Percentiles rank a stretch among this genome's conserved stretches.
phyloP scores from a whole-genome alignment of 2,329 filamentous ascomycete genomes.

The Penicillium sp. region DNA sequence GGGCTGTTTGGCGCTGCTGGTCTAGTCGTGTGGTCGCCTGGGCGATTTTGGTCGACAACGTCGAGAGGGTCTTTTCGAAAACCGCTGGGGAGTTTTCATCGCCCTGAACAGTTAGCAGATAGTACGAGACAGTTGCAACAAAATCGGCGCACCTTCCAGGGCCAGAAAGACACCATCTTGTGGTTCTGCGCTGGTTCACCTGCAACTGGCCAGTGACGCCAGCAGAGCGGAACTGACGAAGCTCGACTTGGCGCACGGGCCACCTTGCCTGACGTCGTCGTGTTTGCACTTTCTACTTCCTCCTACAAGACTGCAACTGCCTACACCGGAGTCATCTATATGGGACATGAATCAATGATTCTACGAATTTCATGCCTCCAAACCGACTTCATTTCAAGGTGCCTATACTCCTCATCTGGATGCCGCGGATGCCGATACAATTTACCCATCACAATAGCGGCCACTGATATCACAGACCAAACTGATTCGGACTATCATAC shows the following conservation, averaged over 20 bases:
- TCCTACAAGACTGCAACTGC: neutral
- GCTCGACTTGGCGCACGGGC: conserved; percentile 2
- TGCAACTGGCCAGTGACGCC: neutral
- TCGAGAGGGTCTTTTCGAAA: conserved; percentile 88
- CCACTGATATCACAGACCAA: neutral
- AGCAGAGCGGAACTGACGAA: conserved; percentile 1
- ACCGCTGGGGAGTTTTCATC: conserved; percentile 80
- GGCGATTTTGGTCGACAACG: conserved; percentile 79
- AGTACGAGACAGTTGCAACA: neutral
- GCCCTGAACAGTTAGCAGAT: conserved; percentile 54
- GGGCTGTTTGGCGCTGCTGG: conserved; percentile 67
- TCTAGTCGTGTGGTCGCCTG: conserved; percentile 74
- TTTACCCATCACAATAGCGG: neutral
- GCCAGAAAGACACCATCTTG: conserved; percentile 80
- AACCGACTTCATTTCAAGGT: too few relatives aligned
- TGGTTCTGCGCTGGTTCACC: conserved; percentile 1
- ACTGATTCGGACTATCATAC: neutral
- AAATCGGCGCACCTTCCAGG: conserved; percentile 67
- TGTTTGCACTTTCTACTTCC: neutral
- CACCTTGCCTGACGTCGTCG: neutral
- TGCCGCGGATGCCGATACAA: neutral
- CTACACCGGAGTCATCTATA: neutral
- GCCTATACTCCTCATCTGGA: neutral
- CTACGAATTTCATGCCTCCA: too few relatives aligned
- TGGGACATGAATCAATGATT: too few relatives aligned